Conservation (phyloP, 768 basidiomycete species). For the Leccinellum rugosiceps region DNA sequence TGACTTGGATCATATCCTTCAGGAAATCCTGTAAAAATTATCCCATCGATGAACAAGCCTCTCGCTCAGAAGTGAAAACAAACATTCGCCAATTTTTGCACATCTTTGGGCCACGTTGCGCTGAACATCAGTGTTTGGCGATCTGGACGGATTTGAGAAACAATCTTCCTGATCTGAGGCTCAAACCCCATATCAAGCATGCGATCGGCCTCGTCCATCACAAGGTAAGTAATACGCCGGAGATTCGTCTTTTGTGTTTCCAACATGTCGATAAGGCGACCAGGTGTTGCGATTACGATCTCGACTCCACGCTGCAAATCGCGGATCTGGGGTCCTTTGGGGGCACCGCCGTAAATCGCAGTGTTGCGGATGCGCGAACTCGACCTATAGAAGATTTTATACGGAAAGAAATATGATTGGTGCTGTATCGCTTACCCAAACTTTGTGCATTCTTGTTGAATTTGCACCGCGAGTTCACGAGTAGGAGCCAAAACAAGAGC, state of each 20-base stretch:
- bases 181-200: constrained; percentile 99
- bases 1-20: constrained; percentile 95
- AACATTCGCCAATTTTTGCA: constrained; percentile 93
- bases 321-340: constrained; percentile 97
- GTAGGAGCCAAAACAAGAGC: constrained; percentile 96
- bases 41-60: background rate
- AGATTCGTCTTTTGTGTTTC: constrained; percentile 96
- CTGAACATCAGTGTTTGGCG: constrained; percentile 99
- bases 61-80: constrained; percentile 8
- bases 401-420: background rate
- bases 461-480: constrained; percentile 97
- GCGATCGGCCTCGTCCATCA: constrained; percentile 99
- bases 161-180: constrained; percentile 98
- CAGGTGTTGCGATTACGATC: constrained; percentile 99
- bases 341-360: constrained; percentile 97
- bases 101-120: constrained; percentile 99
- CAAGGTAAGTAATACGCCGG: constrained; percentile 92
- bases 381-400: constrained; percentile 41
- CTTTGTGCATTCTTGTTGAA: constrained; percentile 97
- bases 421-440: constrained; percentile 66
- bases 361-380: constrained; percentile 98
- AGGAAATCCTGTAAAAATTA: constrained; percentile 73
- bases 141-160: constrained; percentile 95
- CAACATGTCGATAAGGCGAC: constrained; percentile 98
- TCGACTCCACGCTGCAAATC: constrained; percentile 97